Evolutionary conservation across 495 filamentous ascomycete species (phyloP).

Genomic region (Penicillium cataractarum): DNA sequence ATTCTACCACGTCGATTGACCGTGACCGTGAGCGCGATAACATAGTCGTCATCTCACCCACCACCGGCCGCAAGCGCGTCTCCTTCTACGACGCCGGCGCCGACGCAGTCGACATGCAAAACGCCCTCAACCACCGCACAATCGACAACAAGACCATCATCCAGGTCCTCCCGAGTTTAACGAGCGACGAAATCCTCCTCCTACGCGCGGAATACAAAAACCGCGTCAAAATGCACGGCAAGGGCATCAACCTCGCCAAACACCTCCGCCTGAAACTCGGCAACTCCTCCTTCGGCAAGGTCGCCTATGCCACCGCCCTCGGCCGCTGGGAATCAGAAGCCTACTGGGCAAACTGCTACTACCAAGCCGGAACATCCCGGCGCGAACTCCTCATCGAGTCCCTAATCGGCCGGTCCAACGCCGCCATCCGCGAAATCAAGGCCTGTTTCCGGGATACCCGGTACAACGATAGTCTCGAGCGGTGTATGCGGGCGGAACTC

Average conservation of each 20-base stretch:
- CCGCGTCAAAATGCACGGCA: conserved; percentile 76
- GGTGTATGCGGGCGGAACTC: conserved; percentile 88
- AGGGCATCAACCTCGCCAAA: conserved; percentile 93
- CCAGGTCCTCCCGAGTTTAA: conserved; percentile 80
- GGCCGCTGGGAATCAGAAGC: conserved; percentile 92
- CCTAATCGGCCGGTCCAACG: conserved; percentile 84
- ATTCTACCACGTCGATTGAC: conserved; percentile 19
- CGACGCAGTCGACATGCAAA: conserved; percentile 75
- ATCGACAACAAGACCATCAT: conserved; percentile 72
- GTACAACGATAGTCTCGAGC: conserved; percentile 77
- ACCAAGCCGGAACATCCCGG: conserved; percentile 82
- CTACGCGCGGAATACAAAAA: conserved; percentile 88
- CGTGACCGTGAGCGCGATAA: conserved; percentile 1
- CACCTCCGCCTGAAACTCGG: conserved; percentile 81
- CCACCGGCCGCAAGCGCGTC: conserved; percentile 49
- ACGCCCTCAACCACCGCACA: conserved; percentile 71
- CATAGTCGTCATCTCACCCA: conserved; percentile 38
- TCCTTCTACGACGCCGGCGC: conserved; percentile 74
- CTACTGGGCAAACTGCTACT: conserved; percentile 99
- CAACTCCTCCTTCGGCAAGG: conserved; percentile 80
- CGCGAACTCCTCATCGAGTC: conserved; percentile 90
- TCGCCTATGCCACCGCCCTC: conserved; percentile 85
- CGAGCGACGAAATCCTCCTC: conserved; percentile 81
- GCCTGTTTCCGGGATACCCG: conserved; percentile 91
- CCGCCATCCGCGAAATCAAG: conserved; percentile 89